phyloP scores from a whole-genome alignment of 2,329 filamentous ascomycete genomes.

The Atkinsonella hypoxylon region DNA sequence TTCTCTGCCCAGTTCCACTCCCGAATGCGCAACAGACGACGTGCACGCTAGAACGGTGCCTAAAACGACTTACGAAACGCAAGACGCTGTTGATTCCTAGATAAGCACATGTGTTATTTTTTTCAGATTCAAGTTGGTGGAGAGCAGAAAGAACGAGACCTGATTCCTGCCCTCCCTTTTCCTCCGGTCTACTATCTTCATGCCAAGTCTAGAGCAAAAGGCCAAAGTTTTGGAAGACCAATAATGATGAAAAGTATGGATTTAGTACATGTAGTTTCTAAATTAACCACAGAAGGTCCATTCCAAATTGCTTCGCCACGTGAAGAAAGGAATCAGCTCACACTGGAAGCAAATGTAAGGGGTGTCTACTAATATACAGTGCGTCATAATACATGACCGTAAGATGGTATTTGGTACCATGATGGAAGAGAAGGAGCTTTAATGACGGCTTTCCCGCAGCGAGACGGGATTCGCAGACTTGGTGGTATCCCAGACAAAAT shows the following conservation, averaged over 20 bases:
- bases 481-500: conserved; percentile 23
- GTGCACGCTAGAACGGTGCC: not conserved
- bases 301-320: not conserved
- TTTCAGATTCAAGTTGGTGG: not conserved
- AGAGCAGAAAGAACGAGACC: not conserved
- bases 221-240: conserved; percentile 6
- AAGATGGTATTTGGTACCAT: not conserved
- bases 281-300: conserved; percentile 2
- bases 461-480: conserved; percentile 6
- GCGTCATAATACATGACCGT: not conserved
- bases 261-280: conserved; percentile 8
- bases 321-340: not conserved
- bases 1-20: not conserved
- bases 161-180: not conserved
- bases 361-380: not conserved
- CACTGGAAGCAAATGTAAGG: not conserved
- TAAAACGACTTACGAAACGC: not conserved
- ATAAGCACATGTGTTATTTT: not conserved
- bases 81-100: not conserved
- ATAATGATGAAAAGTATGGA: conserved; percentile 8
- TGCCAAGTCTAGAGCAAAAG: not conserved
- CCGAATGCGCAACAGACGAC: not conserved
- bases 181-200: conserved; percentile 1
- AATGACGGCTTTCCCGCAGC: not conserved
- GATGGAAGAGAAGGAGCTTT: not conserved